Percentiles rank a stretch among this genome's conserved stretches.
phyloP scores from a whole-genome alignment of 73 alveolate species.

The Tetrahymena thermophila region DNA sequence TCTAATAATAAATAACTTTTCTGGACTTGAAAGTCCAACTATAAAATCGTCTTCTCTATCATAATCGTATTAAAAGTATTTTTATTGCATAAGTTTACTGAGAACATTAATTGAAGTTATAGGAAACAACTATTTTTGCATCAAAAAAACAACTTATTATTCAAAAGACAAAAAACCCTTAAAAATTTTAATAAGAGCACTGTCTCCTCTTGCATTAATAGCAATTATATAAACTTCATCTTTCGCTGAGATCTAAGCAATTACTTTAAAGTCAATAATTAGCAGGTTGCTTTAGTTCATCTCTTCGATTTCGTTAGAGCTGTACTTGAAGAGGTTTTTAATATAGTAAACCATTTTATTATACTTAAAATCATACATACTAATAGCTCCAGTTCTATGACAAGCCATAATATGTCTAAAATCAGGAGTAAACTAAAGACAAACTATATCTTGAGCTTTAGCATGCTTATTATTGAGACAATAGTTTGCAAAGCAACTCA shows the following conservation, averaged over 20 bases:
- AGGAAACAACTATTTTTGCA: neutral
- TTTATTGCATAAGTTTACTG: neutral
- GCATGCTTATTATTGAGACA: neutral
- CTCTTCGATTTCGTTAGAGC: neutral
- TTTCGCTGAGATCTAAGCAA: neutral
- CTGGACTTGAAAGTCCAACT: neutral
- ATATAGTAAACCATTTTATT: neutral
- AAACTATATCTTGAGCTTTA: neutral
- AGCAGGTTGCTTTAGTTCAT: neutral
- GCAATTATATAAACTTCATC: neutral
- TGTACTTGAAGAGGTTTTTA: neutral
- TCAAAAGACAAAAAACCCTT: neutral
- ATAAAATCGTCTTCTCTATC: neutral
- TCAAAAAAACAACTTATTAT: neutral
- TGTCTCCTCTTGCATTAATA: neutral
- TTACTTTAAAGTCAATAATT: neutral
- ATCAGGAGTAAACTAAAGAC: neutral
- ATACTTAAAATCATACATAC: neutral
- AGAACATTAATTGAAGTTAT: neutral
- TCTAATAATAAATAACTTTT: neutral
- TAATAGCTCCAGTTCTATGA: neutral
- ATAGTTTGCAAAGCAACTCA: neutral
- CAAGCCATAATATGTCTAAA: neutral
- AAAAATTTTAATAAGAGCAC: neutral
- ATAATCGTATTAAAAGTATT: neutral